Percentiles rank a stretch among this genome's conserved stretches.
These are phyloP conservation scores for Gautieria morchelliformis DNA, from an alignment of 768 basidiomycete species.

Conservation along the genomic window DNA sequence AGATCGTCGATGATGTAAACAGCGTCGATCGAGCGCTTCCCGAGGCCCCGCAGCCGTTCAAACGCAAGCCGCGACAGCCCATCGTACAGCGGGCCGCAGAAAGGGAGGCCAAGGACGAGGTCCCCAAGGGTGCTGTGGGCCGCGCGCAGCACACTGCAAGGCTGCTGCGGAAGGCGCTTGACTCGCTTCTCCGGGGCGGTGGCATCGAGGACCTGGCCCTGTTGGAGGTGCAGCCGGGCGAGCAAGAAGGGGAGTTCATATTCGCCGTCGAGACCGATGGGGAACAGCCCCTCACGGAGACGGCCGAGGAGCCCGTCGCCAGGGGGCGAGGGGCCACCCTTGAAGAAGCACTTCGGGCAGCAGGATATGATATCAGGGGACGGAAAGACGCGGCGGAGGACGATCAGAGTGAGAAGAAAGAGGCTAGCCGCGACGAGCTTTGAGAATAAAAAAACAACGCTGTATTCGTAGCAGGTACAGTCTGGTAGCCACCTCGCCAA, in stretches of 20 bases:
- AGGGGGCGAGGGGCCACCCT: slow-evolving; percentile 15
- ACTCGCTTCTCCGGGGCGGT: slow-evolving; percentile 10
- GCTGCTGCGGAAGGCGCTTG: slow-evolving; percentile 9
- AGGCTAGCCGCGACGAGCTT: neutral
- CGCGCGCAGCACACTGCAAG: slow-evolving; percentile 1
- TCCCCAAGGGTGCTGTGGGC: neutral
- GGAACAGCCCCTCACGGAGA: neutral
- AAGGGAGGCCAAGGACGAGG: no score
- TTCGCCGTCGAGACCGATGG: neutral
- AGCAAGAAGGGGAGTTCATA: slow-evolving; percentile 7
- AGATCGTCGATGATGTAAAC: slow-evolving; percentile 47
- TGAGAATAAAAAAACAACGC: neutral
- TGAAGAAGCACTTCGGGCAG: slow-evolving; percentile 41
- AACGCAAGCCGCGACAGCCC: neutral
- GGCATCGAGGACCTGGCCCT: slow-evolving; percentile 15
- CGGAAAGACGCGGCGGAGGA: slow-evolving; percentile 12
- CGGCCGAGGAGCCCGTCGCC: neutral
- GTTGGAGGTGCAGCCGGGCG: neutral
- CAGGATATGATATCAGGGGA: slow-evolving; percentile 40
- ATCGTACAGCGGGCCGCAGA: neutral
- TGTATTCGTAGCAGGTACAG: no score
- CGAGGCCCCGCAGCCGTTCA: neutral
- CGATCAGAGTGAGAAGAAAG: slow-evolving; percentile 2
- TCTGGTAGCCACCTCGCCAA: no score
- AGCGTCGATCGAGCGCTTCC: slow-evolving; percentile 21